phyloP scores from a whole-genome alignment of 164 flowering plant genomes.

The Berberis thunbergii region DNA sequence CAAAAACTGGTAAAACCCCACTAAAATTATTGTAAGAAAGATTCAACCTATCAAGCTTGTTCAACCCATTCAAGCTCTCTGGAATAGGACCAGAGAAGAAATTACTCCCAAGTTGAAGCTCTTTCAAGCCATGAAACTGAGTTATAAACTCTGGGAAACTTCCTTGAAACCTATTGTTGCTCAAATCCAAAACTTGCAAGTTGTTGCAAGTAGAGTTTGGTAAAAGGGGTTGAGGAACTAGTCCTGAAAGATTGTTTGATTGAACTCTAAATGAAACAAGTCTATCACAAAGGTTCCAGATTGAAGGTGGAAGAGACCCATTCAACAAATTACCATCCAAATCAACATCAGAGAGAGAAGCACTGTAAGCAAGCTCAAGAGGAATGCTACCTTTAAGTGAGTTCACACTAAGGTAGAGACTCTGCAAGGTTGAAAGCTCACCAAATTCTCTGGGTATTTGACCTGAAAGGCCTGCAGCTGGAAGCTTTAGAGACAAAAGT shows the following conservation, averaged over 20 bases:
- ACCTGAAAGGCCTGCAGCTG: constrained; percentile 80
- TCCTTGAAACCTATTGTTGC: constrained; percentile 60
- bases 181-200: constrained; percentile 64
- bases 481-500: constrained; percentile 71
- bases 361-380: constrained; percentile 80
- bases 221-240: constrained; percentile 64
- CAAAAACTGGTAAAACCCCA: constrained; percentile 65
- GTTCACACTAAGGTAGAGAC: constrained; percentile 65
- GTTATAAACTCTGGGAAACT: constrained; percentile 66
- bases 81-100: constrained; percentile 63
- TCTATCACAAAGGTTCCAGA: constrained; percentile 88
- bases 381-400: constrained; percentile 65
- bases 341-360: constrained; percentile 70
- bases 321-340: constrained; percentile 48
- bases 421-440: constrained; percentile 59
- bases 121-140: constrained; percentile 43
- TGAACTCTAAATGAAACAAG: constrained; percentile 59
- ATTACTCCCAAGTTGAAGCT: constrained; percentile 69
- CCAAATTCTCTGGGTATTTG: constrained; percentile 71
- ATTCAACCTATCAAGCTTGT: constrained; percentile 51
- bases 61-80: constrained; percentile 28
- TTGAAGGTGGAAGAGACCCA: constrained; percentile 64
- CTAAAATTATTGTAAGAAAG: constrained; percentile 84
- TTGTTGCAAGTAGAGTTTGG: constrained; percentile 60
- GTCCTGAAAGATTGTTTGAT: constrained; percentile 61